A percentile compares a stretch with the other conserved stretches of the same genome.
Evolutionary conservation across 192 early-diverging fungal genomes (phyloP).

Genomic region (Coemansia sp.): DNA sequence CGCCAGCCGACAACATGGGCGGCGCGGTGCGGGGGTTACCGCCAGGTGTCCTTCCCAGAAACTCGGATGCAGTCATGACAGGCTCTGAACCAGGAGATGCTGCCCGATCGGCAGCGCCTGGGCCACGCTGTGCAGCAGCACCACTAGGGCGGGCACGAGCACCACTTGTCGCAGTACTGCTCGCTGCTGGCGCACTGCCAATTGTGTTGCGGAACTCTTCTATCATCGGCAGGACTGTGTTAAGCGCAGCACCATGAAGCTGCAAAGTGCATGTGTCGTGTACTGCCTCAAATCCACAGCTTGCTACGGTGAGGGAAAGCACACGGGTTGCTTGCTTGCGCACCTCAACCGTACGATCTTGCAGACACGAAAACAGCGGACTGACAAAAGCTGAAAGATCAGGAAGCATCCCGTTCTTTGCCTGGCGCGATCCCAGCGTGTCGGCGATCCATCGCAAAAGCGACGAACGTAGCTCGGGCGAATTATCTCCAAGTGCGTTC

Average conservation of each 20-base stretch:
- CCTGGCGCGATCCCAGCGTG: conserved; percentile 54
- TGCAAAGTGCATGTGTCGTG: conserved; percentile 67
- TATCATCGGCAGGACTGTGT: conserved; percentile 72
- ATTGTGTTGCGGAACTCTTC: conserved; percentile 64
- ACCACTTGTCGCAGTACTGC: not conserved
- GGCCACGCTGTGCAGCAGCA: conserved; percentile 5
- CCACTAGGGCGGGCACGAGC: conserved; percentile 12
- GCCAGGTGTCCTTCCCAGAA: conserved; percentile 31
- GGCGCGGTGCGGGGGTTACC: conserved; percentile 5
- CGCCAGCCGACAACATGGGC: not conserved
- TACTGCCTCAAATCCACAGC: conserved; percentile 71
- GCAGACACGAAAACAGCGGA: conserved; percentile 75
- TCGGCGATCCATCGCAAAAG: conserved; percentile 79
- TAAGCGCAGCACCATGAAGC: conserved; percentile 70
- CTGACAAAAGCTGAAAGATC: conserved; percentile 67
- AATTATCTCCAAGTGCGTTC: conserved; percentile 69
- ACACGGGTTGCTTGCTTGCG: conserved; percentile 79
- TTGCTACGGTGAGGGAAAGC: conserved; percentile 64
- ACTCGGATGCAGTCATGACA: conserved; percentile 53
- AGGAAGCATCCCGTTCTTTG: conserved; percentile 44
- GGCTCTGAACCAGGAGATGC: conserved; percentile 38
- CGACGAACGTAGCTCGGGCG: conserved; percentile 85
- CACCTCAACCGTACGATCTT: conserved; percentile 87
- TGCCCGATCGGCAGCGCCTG: conserved; percentile 15
- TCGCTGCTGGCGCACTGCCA: conserved; percentile 10